Conservation (phyloP, 495 filamentous ascomycete genomes). For the Neurospora sp. region DNA sequence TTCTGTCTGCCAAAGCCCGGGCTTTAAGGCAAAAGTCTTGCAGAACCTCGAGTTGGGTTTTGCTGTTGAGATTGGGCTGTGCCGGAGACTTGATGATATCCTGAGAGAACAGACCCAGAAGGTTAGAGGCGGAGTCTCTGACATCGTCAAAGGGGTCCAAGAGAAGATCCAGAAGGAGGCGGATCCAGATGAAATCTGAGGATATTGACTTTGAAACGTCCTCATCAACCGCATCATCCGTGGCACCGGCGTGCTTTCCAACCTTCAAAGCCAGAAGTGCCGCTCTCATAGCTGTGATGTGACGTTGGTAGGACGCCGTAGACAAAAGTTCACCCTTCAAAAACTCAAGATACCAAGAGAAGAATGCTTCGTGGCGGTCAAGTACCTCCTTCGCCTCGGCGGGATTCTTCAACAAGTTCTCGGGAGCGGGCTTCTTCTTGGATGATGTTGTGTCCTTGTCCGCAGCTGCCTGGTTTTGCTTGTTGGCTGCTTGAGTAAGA, state of each 20-base stretch:
- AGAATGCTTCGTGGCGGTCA: constrained; percentile 45
- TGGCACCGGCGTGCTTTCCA: constrained; percentile 20
- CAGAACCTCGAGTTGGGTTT: constrained; percentile 18
- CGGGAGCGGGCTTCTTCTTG: constrained; percentile 17
- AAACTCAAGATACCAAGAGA: constrained; percentile 60
- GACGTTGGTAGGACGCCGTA: constrained; percentile 74
- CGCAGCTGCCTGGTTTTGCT: neutral
- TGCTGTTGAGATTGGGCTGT: neutral
- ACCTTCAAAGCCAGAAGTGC: constrained; percentile 51
- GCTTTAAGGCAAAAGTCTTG: constrained; percentile 39
- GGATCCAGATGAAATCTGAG: constrained; percentile 40
- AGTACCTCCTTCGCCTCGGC: constrained; percentile 15
- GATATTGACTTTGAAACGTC: constrained; percentile 13
- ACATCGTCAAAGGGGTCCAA: constrained; percentile 92
- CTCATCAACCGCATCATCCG: constrained; percentile 17
- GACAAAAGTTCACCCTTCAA: constrained; percentile 62
- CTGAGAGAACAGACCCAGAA: constrained; percentile 39
- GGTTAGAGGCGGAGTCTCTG: constrained; percentile 48
- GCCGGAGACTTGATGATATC: constrained; percentile 11
- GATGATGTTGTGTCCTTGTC: neutral
- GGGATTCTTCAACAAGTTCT: constrained; percentile 12
- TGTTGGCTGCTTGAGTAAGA: neutral
- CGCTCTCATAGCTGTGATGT: constrained; percentile 66
- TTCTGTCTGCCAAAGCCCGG: constrained; percentile 45
- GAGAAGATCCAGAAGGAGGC: constrained; percentile 64